These are phyloP conservation scores for Akanthomyces uredinophilus DNA, from an alignment of 2,329 filamentous ascomycete genomes.

Conservation along the genomic window DNA sequence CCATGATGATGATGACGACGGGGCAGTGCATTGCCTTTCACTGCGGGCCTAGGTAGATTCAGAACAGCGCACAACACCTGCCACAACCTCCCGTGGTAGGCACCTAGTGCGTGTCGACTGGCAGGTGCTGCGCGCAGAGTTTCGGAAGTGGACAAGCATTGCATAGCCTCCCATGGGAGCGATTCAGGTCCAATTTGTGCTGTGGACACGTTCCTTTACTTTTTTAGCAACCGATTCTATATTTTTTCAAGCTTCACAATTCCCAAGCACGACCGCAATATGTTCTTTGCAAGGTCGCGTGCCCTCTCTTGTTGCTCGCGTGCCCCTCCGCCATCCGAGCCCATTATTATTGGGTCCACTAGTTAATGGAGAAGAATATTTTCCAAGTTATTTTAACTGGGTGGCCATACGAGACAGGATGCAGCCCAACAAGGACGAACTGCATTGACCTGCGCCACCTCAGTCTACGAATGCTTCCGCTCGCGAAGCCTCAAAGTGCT, in stretches of 20 bases:
- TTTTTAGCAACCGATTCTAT: not conserved
- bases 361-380: not conserved
- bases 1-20: not conserved
- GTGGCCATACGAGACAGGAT: not conserved
- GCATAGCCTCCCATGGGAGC: too few relatives aligned
- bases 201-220: too few relatives aligned
- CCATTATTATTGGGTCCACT: not conserved
- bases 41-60: too few relatives aligned
- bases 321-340: not conserved
- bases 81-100: too few relatives aligned
- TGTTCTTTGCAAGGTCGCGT: not conserved
- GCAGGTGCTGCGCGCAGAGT: not conserved
- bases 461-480: too few relatives aligned
- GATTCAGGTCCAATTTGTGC: too few relatives aligned
- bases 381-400: not conserved
- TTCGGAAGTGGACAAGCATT: not conserved
- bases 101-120: too few relatives aligned
- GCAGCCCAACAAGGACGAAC: not conserved
- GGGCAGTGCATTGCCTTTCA: not conserved
- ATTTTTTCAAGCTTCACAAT: not conserved
- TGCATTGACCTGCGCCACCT: too few relatives aligned
- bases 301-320: constrained; percentile 10
- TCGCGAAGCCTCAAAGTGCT: too few relatives aligned
- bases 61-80: too few relatives aligned
- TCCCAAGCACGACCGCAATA: not conserved